A percentile compares a stretch with the other conserved stretches of the same genome.
Conservation (phyloP, 177 flowering plant species). For the Vitis hybrid region DNA sequence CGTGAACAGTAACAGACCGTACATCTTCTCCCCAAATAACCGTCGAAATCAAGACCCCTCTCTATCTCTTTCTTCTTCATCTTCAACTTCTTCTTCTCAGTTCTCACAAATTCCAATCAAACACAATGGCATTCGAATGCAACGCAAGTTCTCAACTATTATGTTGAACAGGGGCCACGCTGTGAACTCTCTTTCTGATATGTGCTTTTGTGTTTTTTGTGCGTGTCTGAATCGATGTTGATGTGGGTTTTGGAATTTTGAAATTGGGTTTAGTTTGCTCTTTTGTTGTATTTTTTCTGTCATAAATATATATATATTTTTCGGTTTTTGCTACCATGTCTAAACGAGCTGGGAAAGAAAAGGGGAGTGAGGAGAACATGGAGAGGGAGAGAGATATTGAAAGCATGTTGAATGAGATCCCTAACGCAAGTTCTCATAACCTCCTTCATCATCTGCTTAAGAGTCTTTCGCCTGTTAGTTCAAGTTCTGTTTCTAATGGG, state of each 20-base stretch:
- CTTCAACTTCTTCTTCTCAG: background rate
- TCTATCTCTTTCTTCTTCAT: background rate
- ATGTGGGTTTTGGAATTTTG: constrained; percentile 10
- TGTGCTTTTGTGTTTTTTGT: background rate
- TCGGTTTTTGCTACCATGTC: background rate
- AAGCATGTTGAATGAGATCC: constrained; percentile 14
- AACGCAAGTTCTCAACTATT: background rate
- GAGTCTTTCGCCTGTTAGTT: constrained; percentile 4
- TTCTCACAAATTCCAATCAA: background rate
- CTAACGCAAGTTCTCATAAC: constrained; percentile 4
- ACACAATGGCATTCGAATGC: constrained; percentile 3
- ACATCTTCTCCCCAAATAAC: background rate
- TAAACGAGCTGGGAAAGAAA: constrained; percentile 13
- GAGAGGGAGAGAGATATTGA: constrained; percentile 15
- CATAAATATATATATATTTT: background rate
- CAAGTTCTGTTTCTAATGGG: constrained; percentile 19
- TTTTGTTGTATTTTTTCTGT: background rate
- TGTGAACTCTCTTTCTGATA: background rate
- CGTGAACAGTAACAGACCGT: constrained; percentile 14
- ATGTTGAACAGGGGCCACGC: background rate
- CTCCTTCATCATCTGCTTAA: constrained; percentile 6
- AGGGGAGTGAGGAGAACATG: constrained; percentile 6
- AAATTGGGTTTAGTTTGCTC: background rate
- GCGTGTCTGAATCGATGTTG: background rate
- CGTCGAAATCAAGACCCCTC: background rate